Conservation (phyloP, 495 filamentous ascomycete species). For the Penicillium maclennaniae region DNA sequence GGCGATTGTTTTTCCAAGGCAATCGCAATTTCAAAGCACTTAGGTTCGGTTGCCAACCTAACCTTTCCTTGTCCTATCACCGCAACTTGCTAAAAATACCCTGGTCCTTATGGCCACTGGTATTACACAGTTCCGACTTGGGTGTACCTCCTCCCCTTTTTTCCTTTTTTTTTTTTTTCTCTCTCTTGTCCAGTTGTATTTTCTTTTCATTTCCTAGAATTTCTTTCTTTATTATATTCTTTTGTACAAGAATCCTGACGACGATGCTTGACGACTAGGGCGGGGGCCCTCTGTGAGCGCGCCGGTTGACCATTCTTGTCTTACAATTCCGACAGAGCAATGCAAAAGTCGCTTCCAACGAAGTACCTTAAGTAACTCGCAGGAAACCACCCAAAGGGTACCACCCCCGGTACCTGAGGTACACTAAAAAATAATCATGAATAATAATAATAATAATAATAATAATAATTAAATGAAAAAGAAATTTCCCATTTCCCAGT, state of each 20-base stretch:
- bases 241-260: no score
- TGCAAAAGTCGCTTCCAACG: no score
- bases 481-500: neutral
- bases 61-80: constrained; percentile 12
- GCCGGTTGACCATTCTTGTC: no score
- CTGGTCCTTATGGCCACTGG: constrained; percentile 1
- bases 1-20: neutral
- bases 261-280: no score
- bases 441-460: neutral
- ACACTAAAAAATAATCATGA: neutral
- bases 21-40: constrained; percentile 18
- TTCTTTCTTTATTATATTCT: no score
- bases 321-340: neutral
- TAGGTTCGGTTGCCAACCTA: constrained; percentile 17
- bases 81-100: constrained; percentile 11
- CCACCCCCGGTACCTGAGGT: neutral
- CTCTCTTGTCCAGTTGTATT: no score
- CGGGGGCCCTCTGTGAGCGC: no score
- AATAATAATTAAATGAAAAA: neutral
- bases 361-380: neutral
- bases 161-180: neutral
- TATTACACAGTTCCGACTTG: constrained; percentile 17
- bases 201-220: no score
- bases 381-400: neutral
- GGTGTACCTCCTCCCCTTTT: neutral